phyloP scores from a whole-genome alignment of 129 eudicot genomes.

The Gnaphalium uliginosum region DNA sequence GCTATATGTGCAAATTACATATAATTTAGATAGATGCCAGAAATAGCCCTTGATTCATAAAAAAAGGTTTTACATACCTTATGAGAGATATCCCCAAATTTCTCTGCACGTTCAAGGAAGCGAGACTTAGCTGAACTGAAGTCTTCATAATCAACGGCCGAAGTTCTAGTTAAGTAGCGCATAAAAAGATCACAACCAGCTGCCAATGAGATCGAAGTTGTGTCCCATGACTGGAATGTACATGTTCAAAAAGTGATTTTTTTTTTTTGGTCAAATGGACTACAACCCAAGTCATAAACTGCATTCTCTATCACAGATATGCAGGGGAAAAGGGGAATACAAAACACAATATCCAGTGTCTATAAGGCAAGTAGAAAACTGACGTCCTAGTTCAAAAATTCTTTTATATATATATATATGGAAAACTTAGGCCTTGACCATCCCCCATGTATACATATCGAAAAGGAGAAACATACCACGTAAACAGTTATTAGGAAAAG shows the following conservation, averaged over 20 bases:
- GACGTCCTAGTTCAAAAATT: neutral
- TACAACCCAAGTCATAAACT: conserved; percentile 11
- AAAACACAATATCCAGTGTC: neutral
- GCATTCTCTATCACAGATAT: neutral
- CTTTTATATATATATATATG: too few species aligned
- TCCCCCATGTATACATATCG: too few species aligned
- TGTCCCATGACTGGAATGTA: conserved; percentile 83
- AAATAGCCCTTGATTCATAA: neutral
- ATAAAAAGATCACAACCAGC: conserved; percentile 99
- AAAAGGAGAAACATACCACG: too few species aligned
- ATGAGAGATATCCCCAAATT: conserved; percentile 92
- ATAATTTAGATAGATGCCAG: neutral
- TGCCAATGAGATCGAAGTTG: conserved; percentile 90
- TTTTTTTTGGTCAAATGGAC: neutral
- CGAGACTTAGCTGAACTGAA: conserved; percentile 90
- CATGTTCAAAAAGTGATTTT: neutral
- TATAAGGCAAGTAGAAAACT: neutral
- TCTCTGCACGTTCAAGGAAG: conserved; percentile 96
- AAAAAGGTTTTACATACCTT: conserved; percentile 51
- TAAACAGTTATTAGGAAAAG: too few species aligned
- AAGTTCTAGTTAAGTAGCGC: conserved; percentile 96
- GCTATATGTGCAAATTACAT: neutral
- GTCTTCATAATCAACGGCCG: conserved; percentile 90
- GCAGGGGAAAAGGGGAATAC: neutral
- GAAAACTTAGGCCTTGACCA: too few species aligned